Evolutionary conservation across 202 grass and related monocot genomes (phyloP), one percentile per base, ranked within the genome.

Genomic region (Schoenoplectus triqueter): DNA sequence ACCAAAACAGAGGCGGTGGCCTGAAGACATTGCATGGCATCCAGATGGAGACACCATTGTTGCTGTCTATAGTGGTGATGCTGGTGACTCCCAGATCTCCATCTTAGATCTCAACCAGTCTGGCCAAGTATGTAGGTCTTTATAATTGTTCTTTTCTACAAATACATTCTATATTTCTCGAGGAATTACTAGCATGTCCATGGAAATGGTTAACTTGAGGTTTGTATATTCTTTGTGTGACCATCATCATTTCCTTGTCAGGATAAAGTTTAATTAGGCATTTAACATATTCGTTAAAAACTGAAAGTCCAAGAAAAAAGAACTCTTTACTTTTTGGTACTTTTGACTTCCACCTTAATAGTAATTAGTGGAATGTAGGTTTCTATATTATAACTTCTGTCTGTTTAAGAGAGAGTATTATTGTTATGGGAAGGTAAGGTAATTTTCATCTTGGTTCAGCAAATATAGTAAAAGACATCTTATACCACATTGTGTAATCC

Each of bases 11-110:
- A 90, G 93, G 81, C 86, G 72, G 67, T 98, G 96, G 96, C 96
- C 96, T 78, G 96, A 98, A 88, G 96, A 94, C 90, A 80, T 98
- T 78, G 84, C 93, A 71, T 98, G 92, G 92, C 93, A 98, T 91
- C 96, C 96, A 73, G 85, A 89, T 85, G 93, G 96, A 82, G 90
- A 90, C 69, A 87, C 50, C 21, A 80, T 98, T 85, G 91, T 98
- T 92, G 87, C 96, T 80, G 93, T 88, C 67, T 98, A 98, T 70
- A 98, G 67, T 94, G 87, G 93, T 89, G 96, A 98, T 91, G 74
- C 81, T 61, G 93, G 82, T 8, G 96, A 94, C 82, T 84, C 79
- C 82, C 96, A 98, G 81, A 91, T 98, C 90, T 98, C 96, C 71
- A 84, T 94, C 85, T 84, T 92, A 67, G 92, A 98, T 85, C 88